phyloP scores from a whole-genome alignment of 139 green algal genomes.

The Chlamydomonas sp. region DNA sequence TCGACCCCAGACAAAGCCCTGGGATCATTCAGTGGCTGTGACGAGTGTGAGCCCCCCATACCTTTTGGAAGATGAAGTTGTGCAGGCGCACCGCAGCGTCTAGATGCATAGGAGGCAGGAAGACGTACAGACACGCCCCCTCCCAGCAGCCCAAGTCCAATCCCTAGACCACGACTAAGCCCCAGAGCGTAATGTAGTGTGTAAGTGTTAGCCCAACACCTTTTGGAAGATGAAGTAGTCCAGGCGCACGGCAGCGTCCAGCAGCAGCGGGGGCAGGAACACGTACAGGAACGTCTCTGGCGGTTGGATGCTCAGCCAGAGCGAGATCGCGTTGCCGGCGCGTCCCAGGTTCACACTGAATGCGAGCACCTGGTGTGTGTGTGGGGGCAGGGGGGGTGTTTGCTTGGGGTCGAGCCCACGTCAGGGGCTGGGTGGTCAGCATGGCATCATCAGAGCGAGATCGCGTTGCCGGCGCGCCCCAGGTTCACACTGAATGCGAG shows the following conservation, averaged over 20 bases:
- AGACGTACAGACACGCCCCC: too few species aligned
- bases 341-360: constrained; percentile 28
- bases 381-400: background rate
- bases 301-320: constrained; percentile 76
- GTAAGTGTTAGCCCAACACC: constrained; percentile 25
- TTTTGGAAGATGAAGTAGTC: constrained; percentile 92
- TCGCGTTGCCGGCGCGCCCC: background rate
- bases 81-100: too few species aligned
- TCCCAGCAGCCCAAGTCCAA: too few species aligned
- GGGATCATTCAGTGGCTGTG: too few species aligned
- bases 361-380: background rate
- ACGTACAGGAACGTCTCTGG: constrained; percentile 77
- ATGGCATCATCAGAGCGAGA: background rate
- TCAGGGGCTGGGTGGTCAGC: background rate
- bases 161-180: too few species aligned
- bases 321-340: constrained; percentile 59
- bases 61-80: too few species aligned
- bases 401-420: background rate
- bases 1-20: too few species aligned
- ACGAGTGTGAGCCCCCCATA: too few species aligned
- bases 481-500: background rate
- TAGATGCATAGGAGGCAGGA: too few species aligned
- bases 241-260: constrained; percentile 56
- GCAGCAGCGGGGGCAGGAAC: constrained; percentile 74
- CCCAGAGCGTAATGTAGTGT: too few species aligned